Evolutionary conservation across 768 basidiomycete genomes (phyloP), one percentile per base, ranked within the genome.

Genomic region (Lactifluus hygrophoroides): DNA sequence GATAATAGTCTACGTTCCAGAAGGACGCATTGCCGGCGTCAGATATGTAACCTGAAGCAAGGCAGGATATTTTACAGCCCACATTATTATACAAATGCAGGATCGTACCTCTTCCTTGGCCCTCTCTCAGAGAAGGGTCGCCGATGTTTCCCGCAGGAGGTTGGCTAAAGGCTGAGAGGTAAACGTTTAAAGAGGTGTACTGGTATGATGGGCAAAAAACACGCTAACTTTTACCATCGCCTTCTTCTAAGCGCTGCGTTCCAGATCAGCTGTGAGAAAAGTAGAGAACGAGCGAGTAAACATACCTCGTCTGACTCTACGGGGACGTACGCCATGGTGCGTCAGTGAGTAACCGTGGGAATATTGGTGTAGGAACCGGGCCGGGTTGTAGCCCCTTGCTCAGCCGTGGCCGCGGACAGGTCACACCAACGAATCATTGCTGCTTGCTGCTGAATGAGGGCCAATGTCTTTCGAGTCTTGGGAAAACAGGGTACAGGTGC

Each of bases 1-100:
- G 90, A 68, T 94, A 93, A 69, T 88, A 88, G 59, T 94, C 90
- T 32, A 92, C 65, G 27, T 80, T 82, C 90, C 89, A 92, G 14
- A 75, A 73, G 67, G 80, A 80, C 9, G 72, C 67, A 52, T 76
- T 70, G 34, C 72, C 68, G 9, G 76, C 74, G 60, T 88, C 84
- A 49, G 80, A 72, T 19, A 86, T 74, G 68, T 88, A 90, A 17
- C 86, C 89, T 89, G 54, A 17, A 16, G 1, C 25, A 8, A 28
- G 32, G 51, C 34, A 23, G 25, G 32, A 9, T 10, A 30, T 11
- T 16, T 56, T n/a, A 37, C n/a, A 27, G 23, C 19, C 14, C 10
- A 7, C 19, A 38, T 25, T 32, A 45, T 21, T 35, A 34, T 16
- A 21, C 23, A 34, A 42, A 32, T n/a, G 27, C 34, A 37, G 11